A percentile compares a stretch with the other conserved stretches of the same genome.
phyloP scores from a whole-genome alignment of 2,329 filamentous ascomycete genomes.

The Elsinoe arachidis region DNA sequence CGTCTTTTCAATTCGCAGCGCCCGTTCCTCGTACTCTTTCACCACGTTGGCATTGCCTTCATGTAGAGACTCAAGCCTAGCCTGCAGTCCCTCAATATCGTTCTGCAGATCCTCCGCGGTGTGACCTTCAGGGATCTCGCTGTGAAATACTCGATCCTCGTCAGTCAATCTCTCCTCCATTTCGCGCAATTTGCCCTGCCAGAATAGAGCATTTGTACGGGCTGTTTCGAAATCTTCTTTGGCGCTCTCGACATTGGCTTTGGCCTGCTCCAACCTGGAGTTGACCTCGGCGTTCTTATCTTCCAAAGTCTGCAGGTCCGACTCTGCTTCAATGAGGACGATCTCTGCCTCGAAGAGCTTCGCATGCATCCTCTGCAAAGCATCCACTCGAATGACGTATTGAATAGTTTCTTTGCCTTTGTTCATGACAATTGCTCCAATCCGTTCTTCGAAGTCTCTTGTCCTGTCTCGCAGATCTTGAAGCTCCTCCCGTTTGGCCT shows the following conservation, averaged over 20 bases:
- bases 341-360: constrained; percentile 62
- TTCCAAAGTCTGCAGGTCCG: constrained; percentile 64
- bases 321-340: constrained; percentile 68
- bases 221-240: constrained; percentile 23
- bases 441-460: constrained; percentile 38
- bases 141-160: constrained; percentile 20
- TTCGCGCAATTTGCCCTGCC: constrained; percentile 17
- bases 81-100: constrained; percentile 65
- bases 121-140: constrained; percentile 21
- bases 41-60: constrained; percentile 68
- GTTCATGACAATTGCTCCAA: constrained; percentile 23
- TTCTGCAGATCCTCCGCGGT: constrained; percentile 54
- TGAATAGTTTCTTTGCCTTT: constrained; percentile 39
- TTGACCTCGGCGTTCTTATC: constrained; percentile 55
- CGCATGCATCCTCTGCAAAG: constrained; percentile 53
- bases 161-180: constrained; percentile 21
- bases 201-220: constrained; percentile 15
- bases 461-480: constrained; percentile 40
- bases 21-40: constrained; percentile 66
- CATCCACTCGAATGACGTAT: constrained; percentile 53
- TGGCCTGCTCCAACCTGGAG: constrained; percentile 41
- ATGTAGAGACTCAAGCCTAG: constrained; percentile 71
- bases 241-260: constrained; percentile 32
- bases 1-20: constrained; percentile 59
- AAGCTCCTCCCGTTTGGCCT: constrained; percentile 33